These are phyloP conservation scores for Heimioporus sp. DNA, from an alignment of 768 basidiomycete genomes.

Conservation along the genomic window DNA sequence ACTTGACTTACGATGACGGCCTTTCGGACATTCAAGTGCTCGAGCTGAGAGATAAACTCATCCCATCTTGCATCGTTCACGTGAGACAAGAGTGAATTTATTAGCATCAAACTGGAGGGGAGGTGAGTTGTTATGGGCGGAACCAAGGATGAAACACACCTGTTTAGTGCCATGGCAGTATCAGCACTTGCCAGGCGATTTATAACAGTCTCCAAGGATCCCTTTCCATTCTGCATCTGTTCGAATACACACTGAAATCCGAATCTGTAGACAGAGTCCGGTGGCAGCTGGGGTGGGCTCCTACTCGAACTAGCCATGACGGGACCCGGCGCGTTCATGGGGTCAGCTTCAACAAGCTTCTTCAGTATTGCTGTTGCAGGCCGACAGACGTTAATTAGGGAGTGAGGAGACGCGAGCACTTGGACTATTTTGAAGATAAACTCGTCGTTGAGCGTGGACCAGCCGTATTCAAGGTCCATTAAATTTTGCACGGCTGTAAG, in stretches of 20 bases:
- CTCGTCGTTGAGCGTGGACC: conserved; percentile 64
- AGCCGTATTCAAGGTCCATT: conserved; percentile 85
- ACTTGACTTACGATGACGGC: conserved; percentile 68
- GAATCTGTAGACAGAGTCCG: conserved; percentile 76
- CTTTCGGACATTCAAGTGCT: conserved; percentile 73
- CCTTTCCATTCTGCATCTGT: conserved; percentile 72
- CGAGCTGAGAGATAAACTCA: conserved; percentile 72
- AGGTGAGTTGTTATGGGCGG: conserved; percentile 5
- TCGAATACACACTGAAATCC: conserved; percentile 84
- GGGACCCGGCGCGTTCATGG: conserved; percentile 60
- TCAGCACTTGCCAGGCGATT: conserved; percentile 76
- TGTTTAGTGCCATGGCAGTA: conserved; percentile 81
- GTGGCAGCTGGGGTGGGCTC: conserved; percentile 47
- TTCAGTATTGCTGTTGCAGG: conserved; percentile 90
- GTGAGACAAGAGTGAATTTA: conserved; percentile 81
- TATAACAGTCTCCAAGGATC: conserved; percentile 80
- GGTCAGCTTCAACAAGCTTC: conserved; percentile 85
- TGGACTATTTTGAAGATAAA: conserved; percentile 81
- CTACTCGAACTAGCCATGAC: conserved; percentile 60
- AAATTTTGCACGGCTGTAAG: conserved; percentile 83
- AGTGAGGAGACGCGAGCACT: conserved; percentile 70
- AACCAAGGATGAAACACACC: conserved; percentile 39
- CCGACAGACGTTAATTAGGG: conserved; percentile 86
- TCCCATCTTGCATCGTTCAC: conserved; percentile 79
- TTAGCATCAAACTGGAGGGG: conserved; percentile 73